Percentiles rank a stretch among this genome's conserved stretches.
Evolutionary conservation across 73 alveolate species (phyloP).

Genomic region (Stentor roeselii): DNA sequence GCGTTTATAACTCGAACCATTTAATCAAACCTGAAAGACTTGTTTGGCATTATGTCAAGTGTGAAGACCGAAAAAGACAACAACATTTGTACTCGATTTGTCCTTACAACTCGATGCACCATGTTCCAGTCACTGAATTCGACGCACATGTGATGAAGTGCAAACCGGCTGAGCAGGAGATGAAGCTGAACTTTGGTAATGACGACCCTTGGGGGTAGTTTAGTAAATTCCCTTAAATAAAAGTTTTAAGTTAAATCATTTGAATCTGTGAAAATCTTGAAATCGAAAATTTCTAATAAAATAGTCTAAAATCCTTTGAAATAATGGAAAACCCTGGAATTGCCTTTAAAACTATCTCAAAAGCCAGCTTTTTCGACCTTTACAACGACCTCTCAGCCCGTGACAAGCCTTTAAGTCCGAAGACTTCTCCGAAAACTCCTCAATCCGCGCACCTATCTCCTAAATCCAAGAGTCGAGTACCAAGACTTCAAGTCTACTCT

Average conservation of each 20-base stretch:
- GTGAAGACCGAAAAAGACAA: neutral
- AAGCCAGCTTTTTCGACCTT: neutral
- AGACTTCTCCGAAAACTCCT: neutral
- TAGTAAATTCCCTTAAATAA: no score
- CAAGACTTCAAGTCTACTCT: neutral
- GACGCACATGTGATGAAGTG: constrained; percentile 19
- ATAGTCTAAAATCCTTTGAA: neutral
- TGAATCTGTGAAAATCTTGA: no score
- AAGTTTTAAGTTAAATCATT: no score
- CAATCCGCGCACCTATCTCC: neutral
- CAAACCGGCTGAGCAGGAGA: neutral
- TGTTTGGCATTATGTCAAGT: constrained; percentile 14
- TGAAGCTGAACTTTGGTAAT: constrained; percentile 6
- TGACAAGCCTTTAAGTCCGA: neutral
- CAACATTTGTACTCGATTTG: constrained; percentile 7
- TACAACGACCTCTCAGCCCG: neutral
- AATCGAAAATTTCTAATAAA: no score
- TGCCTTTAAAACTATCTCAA: neutral
- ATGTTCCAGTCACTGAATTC: constrained; percentile 18
- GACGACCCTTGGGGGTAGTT: constrained; percentile 26
- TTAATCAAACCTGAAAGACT: constrained; percentile 5
- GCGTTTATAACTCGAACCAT: constrained; percentile 3
- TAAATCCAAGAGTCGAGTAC: neutral
- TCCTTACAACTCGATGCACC: constrained; percentile 19
- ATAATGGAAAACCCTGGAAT: neutral